Conservation (phyloP, 2,329 filamentous ascomycete genomes). For the Penicillium sp. region DNA sequence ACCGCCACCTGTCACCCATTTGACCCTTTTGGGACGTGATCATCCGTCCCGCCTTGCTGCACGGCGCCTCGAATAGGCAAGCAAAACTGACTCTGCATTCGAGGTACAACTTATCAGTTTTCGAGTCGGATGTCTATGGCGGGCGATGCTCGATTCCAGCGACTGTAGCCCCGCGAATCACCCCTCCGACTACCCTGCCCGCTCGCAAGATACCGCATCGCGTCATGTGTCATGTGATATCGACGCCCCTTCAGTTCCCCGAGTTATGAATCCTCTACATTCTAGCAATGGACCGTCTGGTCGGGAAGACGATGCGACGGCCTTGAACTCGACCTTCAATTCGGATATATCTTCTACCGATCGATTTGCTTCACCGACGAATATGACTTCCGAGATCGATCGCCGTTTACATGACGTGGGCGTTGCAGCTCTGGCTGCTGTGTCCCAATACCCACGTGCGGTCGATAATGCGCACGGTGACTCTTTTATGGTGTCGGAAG, state of each 20-base stretch:
- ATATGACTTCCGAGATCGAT: conserved; percentile 19
- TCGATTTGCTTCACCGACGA: background rate
- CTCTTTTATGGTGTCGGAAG: conserved; percentile 25
- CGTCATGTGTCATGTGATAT: conserved; percentile 23
- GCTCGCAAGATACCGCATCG: conserved; percentile 3
- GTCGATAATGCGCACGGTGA: conserved; percentile 16
- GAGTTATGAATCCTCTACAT: conserved; percentile 18
- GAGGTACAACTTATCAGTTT: background rate
- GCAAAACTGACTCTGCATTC: background rate
- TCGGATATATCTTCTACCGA: background rate
- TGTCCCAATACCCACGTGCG: conserved; percentile 27
- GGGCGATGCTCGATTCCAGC: conserved; percentile 19
- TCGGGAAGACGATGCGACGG: conserved; percentile 1
- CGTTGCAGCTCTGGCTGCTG: conserved; percentile 30
- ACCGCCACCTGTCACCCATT: conserved; percentile 10
- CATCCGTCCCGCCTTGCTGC: conserved; percentile 1
- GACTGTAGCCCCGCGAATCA: conserved; percentile 6
- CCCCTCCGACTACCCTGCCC: background rate
- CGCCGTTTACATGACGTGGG: conserved; percentile 21
- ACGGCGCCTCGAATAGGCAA: background rate
- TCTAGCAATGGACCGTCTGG: background rate
- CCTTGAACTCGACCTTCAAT: background rate
- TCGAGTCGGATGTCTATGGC: conserved; percentile 10
- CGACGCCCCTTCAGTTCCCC: conserved; percentile 7
- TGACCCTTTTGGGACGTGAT: conserved; percentile 5